Evolutionary conservation across 176 grass and related monocot species (phyloP).

Genomic region (Avena eriantha): DNA sequence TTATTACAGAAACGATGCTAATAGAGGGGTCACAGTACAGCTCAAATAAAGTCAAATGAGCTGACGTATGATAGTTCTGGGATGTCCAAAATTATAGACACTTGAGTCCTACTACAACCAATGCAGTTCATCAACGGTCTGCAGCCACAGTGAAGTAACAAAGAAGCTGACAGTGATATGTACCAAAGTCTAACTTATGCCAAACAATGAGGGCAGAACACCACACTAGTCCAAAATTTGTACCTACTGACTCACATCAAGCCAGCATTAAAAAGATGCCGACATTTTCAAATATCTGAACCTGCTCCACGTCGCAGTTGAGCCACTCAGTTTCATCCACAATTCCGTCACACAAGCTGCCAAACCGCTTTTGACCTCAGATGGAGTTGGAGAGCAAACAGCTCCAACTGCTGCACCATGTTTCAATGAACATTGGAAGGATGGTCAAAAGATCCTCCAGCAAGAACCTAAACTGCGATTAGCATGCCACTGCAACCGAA

Average conservation of each 20-base stretch:
- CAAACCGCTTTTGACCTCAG: not conserved
- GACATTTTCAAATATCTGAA: constrained; percentile 2
- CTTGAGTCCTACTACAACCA: not conserved
- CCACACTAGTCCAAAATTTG: not conserved
- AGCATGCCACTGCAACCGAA: not conserved
- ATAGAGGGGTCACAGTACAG: not conserved
- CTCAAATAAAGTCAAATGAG: constrained; percentile 11
- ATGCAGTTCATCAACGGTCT: not conserved
- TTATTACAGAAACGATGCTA: not conserved
- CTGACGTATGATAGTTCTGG: not conserved
- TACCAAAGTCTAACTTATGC: constrained; percentile 1
- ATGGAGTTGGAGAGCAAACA: not conserved
- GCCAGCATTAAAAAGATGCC: constrained; percentile 2
- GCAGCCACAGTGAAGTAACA: not conserved
- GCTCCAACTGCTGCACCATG: not conserved
- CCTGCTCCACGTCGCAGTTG: constrained; percentile 26
- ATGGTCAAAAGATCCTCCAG: not conserved
- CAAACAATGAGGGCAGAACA: not conserved
- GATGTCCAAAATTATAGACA: not conserved
- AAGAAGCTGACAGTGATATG: constrained; percentile 12
- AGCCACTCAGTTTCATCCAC: constrained; percentile 10
- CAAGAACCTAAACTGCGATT: not conserved
- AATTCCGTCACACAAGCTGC: constrained; percentile 3
- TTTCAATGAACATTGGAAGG: not conserved
- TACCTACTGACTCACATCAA: constrained; percentile 17